Percentiles rank a stretch among this genome's conserved stretches.
These are phyloP conservation scores for Penicillium italicum DNA, from an alignment of 2,329 filamentous ascomycete species.

Conservation along the genomic window DNA sequence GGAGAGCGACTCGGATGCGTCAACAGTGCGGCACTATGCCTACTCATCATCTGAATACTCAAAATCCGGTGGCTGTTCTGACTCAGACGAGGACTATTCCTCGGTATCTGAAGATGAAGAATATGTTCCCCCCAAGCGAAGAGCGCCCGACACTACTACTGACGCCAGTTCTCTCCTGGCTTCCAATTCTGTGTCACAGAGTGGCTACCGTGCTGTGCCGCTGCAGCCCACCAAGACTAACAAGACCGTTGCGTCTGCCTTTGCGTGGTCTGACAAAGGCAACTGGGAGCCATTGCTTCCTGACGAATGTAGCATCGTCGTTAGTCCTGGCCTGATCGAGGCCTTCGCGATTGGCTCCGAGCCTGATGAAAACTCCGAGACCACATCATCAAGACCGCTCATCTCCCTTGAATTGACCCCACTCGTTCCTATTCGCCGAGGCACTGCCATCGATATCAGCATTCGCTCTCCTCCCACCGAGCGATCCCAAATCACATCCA, in stretches of 20 bases:
- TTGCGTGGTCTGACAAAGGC: conserved; percentile 61
- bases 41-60: conserved; percentile 23
- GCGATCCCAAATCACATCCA: conserved; percentile 65
- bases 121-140: conserved; percentile 48
- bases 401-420: conserved; percentile 83
- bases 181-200: conserved; percentile 78
- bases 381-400: conserved; percentile 45
- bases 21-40: conserved; percentile 52
- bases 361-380: conserved; percentile 5
- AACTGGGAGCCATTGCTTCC: conserved; percentile 60
- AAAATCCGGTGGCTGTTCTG: conserved; percentile 41
- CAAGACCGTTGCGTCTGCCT: conserved; percentile 58
- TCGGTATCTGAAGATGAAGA: conserved; percentile 53
- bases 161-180: conserved; percentile 64
- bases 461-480: conserved; percentile 79
- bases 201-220: conserved; percentile 57
- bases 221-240: conserved; percentile 47
- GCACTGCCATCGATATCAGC: conserved; percentile 89
- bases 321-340: conserved; percentile 63
- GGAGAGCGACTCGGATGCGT: conserved; percentile 50
- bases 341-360: conserved; percentile 55
- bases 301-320: conserved; percentile 60
- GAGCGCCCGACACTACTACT: conserved; percentile 38
- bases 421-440: conserved; percentile 81
- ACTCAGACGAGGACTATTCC: conserved; percentile 37